Percentiles rank a stretch among this genome's conserved stretches.
phyloP scores from a whole-genome alignment of 768 basidiomycete genomes.

The Kwoniella sp. region DNA sequence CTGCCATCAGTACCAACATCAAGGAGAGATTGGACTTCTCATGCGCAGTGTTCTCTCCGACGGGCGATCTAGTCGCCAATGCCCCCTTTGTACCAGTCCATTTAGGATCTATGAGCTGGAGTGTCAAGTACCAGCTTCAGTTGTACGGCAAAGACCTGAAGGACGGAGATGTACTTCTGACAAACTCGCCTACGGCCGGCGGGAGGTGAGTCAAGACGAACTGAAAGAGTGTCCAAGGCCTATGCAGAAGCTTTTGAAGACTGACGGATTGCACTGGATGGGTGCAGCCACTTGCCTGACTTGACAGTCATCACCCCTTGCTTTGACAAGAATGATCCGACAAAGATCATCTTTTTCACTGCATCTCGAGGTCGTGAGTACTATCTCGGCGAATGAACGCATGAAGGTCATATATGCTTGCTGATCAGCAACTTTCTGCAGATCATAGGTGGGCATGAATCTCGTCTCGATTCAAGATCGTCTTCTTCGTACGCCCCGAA shows the following conservation, averaged over 20 bases:
- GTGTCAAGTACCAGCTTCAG: slow-evolving; percentile 49
- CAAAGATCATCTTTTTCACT: slow-evolving; percentile 62
- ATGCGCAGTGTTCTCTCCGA: slow-evolving; percentile 88
- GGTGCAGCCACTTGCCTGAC: slow-evolving; percentile 70
- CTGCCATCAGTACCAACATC: slow-evolving; percentile 90
- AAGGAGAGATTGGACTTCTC: slow-evolving; percentile 94
- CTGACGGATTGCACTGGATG: not conserved
- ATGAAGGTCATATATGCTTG: not conserved
- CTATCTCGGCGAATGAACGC: slow-evolving; percentile 44
- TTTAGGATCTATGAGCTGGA: slow-evolving; percentile 47
- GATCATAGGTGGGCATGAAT: not conserved
- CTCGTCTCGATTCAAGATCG: no score
- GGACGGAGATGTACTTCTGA: slow-evolving; percentile 90
- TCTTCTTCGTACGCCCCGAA: slow-evolving; percentile 58
- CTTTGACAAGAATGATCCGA: slow-evolving; percentile 61
- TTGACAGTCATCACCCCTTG: slow-evolving; percentile 94
- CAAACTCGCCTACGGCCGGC: slow-evolving; percentile 58
- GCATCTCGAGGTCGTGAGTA: slow-evolving; percentile 92
- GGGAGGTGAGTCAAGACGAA: slow-evolving; percentile 2
- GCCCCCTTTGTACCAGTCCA: slow-evolving; percentile 60
- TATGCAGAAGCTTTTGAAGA: not conserved
- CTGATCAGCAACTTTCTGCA: not conserved
- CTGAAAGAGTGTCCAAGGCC: not conserved
- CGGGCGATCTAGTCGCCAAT: slow-evolving; percentile 91
- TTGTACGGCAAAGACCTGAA: slow-evolving; percentile 62